Evolutionary conservation across 2,329 filamentous ascomycete species (phyloP).

Genomic region (Lachnellula occidentalis): DNA sequence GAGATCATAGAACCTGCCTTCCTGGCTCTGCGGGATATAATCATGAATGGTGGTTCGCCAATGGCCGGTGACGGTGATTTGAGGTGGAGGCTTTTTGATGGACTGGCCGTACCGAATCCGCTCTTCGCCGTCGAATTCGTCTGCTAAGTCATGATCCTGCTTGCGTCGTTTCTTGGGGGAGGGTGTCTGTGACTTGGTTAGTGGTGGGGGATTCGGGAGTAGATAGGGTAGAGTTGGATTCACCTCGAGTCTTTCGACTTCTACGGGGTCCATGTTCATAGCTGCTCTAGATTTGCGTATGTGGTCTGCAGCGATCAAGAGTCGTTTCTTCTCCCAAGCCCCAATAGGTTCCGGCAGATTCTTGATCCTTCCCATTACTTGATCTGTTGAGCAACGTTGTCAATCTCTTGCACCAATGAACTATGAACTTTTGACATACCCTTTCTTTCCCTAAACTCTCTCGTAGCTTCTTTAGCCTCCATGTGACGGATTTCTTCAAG

Average conservation of each 20-base stretch:
- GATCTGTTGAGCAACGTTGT: neutral
- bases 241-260: neutral
- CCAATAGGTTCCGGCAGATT: neutral
- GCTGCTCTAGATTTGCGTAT: neutral
- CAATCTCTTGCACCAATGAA: no score
- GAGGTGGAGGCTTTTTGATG: neutral
- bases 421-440: neutral
- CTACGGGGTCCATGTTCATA: neutral
- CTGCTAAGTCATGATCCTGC: neutral
- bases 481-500: neutral
- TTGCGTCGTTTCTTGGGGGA: conserved; percentile 8
- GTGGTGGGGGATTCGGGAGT: neutral
- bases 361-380: neutral
- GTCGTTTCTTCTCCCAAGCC: neutral
- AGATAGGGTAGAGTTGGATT: neutral
- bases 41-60: conserved; percentile 14
- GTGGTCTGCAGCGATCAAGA: neutral
- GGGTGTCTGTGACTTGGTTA: conserved; percentile 1
- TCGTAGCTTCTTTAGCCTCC: neutral
- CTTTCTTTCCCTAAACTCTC: neutral
- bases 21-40: conserved; percentile 10
- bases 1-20: conserved; percentile 1
- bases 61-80: conserved; percentile 10
- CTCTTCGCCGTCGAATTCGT: conserved; percentile 22
- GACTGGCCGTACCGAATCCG: conserved; percentile 9